A percentile compares a stretch with the other conserved stretches of the same genome.
Conservation (phyloP, 2,329 filamentous ascomycete species). For the Ophiostoma sp. region DNA sequence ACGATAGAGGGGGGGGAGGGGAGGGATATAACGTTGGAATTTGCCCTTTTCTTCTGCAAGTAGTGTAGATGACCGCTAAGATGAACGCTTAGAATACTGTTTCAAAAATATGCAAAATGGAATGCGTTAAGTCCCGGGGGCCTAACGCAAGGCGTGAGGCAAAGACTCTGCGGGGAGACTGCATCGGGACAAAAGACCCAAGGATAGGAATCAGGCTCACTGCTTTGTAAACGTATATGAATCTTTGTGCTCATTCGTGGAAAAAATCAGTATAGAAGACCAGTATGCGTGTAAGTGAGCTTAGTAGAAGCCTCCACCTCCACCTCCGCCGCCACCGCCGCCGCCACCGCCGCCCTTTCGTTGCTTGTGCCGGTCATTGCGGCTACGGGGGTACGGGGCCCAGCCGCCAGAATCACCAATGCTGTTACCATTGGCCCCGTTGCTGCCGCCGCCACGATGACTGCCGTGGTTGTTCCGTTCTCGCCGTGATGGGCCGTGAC, state of each 20-base stretch:
- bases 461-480: constrained; percentile 17
- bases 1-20: not conserved
- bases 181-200: too few species aligned
- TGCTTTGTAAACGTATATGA: too few species aligned
- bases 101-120: too few species aligned
- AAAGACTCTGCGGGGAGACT: too few species aligned
- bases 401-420: constrained; percentile 14
- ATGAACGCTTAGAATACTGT: too few species aligned
- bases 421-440: not conserved
- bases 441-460: constrained; percentile 2
- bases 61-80: too few species aligned
- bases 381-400: constrained; percentile 19
- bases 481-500: constrained; percentile 17
- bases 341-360: constrained; percentile 12
- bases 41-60: not conserved
- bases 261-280: not conserved
- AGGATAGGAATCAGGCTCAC: too few species aligned
- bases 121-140: too few species aligned
- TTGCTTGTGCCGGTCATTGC: constrained; percentile 20
- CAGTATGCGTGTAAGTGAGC: not conserved
- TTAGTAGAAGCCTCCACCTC: constrained; percentile 10
- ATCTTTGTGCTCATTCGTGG: not conserved
- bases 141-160: too few species aligned
- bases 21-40: not conserved
- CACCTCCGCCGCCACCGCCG: not conserved